phyloP scores from a whole-genome alignment of 2,329 filamentous ascomycete genomes.

The Orbilia javanica region DNA sequence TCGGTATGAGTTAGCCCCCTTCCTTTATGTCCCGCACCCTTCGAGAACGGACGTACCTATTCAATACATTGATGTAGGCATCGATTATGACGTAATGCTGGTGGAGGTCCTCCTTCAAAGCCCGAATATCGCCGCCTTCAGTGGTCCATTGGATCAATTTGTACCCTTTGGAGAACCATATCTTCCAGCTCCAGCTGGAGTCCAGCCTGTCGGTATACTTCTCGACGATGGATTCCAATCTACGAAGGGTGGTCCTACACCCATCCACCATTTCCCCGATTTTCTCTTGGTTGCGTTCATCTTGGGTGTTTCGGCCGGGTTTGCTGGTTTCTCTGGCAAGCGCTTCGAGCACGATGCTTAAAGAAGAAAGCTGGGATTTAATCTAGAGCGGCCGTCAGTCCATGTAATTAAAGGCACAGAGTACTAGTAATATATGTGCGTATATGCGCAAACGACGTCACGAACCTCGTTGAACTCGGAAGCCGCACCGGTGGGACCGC shows the following conservation, averaged over 20 bases:
- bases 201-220: slow-evolving; percentile 58
- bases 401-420: no score
- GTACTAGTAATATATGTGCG: not conserved
- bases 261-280: slow-evolving; percentile 56
- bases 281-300: slow-evolving; percentile 47
- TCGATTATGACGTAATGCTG: slow-evolving; percentile 54
- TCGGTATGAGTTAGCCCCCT: not conserved
- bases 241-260: slow-evolving; percentile 33
- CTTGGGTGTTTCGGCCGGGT: slow-evolving; percentile 42
- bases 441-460: not conserved
- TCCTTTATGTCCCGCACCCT: no score
- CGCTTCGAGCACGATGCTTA: slow-evolving; percentile 46
- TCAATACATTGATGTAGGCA: slow-evolving; percentile 50
- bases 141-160: slow-evolving; percentile 55
- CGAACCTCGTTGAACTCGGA: slow-evolving; percentile 53
- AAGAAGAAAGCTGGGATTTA: slow-evolving; percentile 49
- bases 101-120: slow-evolving; percentile 48
- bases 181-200: slow-evolving; percentile 57
- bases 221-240: slow-evolving; percentile 55
- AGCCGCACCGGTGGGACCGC: slow-evolving; percentile 49
- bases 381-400: slow-evolving; percentile 13
- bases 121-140: slow-evolving; percentile 49
- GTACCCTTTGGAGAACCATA: slow-evolving; percentile 58
- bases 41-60: slow-evolving; percentile 8
- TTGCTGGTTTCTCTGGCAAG: slow-evolving; percentile 47